These are phyloP conservation scores for Moesziomyces parantarcticus DNA, from an alignment of 1,284 basidiomycete genomes.

Conservation along the genomic window DNA sequence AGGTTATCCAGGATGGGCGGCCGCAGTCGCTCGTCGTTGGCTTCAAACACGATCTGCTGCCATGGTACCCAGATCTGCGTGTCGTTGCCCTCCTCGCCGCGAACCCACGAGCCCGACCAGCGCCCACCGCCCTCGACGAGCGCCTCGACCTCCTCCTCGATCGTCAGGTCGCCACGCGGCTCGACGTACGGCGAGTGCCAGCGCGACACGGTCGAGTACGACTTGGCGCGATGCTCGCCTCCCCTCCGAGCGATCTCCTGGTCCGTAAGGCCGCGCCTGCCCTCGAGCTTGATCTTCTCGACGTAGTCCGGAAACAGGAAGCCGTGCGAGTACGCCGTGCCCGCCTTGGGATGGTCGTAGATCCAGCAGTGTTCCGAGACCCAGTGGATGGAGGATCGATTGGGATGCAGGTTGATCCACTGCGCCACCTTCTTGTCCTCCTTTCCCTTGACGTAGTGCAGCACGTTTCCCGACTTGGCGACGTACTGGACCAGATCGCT, in stretches of 20 bases:
- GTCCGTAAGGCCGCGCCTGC: conserved; percentile 67
- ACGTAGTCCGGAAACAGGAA: conserved; percentile 95
- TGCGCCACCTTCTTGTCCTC: conserved; percentile 93
- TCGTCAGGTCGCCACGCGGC: conserved; percentile 77
- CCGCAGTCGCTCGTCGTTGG: conserved; percentile 60
- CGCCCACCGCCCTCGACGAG: conserved; percentile 82
- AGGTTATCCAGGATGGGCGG: conserved; percentile 8
- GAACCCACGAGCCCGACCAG: conserved; percentile 71
- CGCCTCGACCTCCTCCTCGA: conserved; percentile 84
- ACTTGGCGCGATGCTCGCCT: conserved; percentile 72
- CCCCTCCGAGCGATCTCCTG: conserved; percentile 66
- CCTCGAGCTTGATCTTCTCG: conserved; percentile 73
- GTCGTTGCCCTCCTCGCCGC: conserved; percentile 51
- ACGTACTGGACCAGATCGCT: conserved; percentile 91
- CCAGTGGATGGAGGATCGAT: conserved; percentile 83
- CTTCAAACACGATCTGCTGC: conserved; percentile 65
- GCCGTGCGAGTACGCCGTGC: conserved; percentile 90
- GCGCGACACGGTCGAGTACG: conserved; percentile 85
- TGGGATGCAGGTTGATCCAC: conserved; percentile 92
- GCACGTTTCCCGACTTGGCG: conserved; percentile 78
- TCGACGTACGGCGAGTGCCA: conserved; percentile 84
- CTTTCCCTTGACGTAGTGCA: conserved; percentile 79
- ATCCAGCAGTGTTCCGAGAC: conserved; percentile 94
- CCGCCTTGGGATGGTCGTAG: conserved; percentile 93
- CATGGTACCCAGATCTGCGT: conserved; percentile 54